Evolutionary conservation across 768 basidiomycete genomes (phyloP), one percentile per base, ranked within the genome.

Genomic region (Suillus hirtellus): DNA sequence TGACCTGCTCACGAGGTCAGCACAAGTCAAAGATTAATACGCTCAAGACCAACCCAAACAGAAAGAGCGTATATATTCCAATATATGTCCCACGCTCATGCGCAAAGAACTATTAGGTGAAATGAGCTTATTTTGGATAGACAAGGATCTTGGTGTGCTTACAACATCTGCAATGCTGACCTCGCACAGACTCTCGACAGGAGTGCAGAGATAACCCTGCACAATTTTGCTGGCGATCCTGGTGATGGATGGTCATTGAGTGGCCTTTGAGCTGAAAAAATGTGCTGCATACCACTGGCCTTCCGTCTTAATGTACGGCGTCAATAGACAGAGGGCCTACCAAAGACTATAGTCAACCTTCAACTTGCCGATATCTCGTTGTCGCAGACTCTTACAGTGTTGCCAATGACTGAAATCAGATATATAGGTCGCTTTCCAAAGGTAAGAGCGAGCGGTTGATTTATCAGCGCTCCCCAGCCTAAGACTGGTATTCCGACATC

Each of bases 171-270:
- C 38, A 31, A 68, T 60, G 62, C 67, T 68, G 44, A 68, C 67
- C 61, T 68, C 67, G 43, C 67, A 68, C 46, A 68, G 61, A 49
- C 67, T 68, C 34, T 68, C 67, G n/a, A 68, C 67, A 24, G 67
- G 67, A 53, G 67, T 68, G n/a, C 67, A 68, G 52, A 68, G 67
- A 42, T 60, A 68, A 19, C 67, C 67, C 37, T 68, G 67, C 15
- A 68, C 59, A 35, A 68, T 68, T 56, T 68, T 68, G 24, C 64
- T 68, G 17, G 62, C 67, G 15, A 68, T 68, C 67, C 67, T 68
- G 27, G 24, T 9, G 8, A 40, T 11, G 17, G 12, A 55, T 54
- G 4, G 37, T 14, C 17, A 24, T n/a, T 12, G 35, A 54, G 46
- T n/a, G 47, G 6, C 43, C 21, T 44, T 38, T 60, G n/a, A 24